Percentiles rank a stretch among this genome's conserved stretches.
These are phyloP conservation scores for Solanum chmielewskii DNA, from an alignment of 257 asterid genomes.

Conservation along the genomic window DNA sequence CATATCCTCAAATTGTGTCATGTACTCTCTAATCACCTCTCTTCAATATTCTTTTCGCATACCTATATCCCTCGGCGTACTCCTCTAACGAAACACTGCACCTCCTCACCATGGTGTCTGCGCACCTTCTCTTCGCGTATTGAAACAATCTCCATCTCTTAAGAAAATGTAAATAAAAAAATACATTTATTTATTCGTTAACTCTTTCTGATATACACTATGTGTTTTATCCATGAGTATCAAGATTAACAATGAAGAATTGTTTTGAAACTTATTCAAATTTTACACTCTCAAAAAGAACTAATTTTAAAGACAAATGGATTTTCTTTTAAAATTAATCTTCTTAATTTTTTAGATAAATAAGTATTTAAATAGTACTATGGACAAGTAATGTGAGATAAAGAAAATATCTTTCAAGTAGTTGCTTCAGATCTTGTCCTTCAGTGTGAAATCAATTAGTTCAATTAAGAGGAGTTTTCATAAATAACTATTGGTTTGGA, in stretches of 20 bases:
- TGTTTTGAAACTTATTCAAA: not conserved
- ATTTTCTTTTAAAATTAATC: not conserved
- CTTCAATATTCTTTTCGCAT: not conserved
- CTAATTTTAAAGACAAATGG: not conserved
- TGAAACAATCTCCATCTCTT: not conserved
- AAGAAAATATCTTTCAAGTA: not conserved
- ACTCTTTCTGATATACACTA: not conserved
- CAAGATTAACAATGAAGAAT: not conserved
- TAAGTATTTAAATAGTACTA: no score
- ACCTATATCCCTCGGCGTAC: no score
- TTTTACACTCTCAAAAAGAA: not conserved
- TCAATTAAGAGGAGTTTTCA: not conserved
- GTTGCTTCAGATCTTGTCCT: not conserved
- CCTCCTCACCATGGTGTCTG: not conserved
- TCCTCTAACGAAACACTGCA: not conserved
- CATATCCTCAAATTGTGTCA: not conserved
- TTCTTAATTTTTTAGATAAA: not conserved
- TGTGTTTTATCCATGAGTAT: not conserved
- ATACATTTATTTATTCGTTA: not conserved
- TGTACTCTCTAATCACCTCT: not conserved
- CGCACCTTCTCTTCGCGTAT: no score
- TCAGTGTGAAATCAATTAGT: not conserved
- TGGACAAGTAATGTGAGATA: not conserved
- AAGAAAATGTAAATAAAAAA: not conserved
- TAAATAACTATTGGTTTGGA: not conserved